Evolutionary conservation across 371 early-diverging fungal species (phyloP), one percentile per base, ranked within the genome.

Genomic region (Mucor ambiguus): DNA sequence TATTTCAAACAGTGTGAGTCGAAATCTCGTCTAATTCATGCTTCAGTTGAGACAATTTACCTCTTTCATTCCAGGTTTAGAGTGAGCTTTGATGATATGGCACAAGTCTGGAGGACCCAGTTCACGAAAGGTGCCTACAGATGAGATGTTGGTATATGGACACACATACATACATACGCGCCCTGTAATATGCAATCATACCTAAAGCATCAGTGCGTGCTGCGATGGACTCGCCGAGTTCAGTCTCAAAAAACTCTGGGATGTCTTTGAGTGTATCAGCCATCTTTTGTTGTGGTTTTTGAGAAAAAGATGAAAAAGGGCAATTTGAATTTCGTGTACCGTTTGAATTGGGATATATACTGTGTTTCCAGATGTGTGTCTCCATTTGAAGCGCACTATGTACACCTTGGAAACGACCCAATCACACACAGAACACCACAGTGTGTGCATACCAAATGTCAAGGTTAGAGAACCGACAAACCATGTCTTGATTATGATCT

Each of bases 81-180:
- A 83, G 69, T 94, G 93, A 29, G 86, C 80, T 81, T 98, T 98
- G 52, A 93, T 89, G 61, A 98, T 88, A 75, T 96, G 96, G 70
- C 95, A 94, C 28, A 98, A 88, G 73, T 98, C 98, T n/a, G 97
- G 97, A 43, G 98, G 97, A 5, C 98, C 98, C 24, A 98, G 85
- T 73, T 96, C 96, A 52, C 95, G 90, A 74, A 94, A 95, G 62
- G 93, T 86, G 24, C 88, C 95, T 92, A 44, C 10, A 33, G 43
- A 61, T 38, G 26, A 33, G 14, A 29, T 43, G 20, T 55, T 30
- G 59, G 22, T 12, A 33, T 57, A 57, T n/a, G n/a, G n/a, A n/a
- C n/a, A n/a, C n/a, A n/a, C 11, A 32, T 3, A 18, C 2, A 58
- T 20, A 55, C 30, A 22, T 35, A 22, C 37, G 38, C 55, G 35